Conservation (phyloP, 2,329 filamentous ascomycete genomes). For the Corynespora cassiicola region DNA sequence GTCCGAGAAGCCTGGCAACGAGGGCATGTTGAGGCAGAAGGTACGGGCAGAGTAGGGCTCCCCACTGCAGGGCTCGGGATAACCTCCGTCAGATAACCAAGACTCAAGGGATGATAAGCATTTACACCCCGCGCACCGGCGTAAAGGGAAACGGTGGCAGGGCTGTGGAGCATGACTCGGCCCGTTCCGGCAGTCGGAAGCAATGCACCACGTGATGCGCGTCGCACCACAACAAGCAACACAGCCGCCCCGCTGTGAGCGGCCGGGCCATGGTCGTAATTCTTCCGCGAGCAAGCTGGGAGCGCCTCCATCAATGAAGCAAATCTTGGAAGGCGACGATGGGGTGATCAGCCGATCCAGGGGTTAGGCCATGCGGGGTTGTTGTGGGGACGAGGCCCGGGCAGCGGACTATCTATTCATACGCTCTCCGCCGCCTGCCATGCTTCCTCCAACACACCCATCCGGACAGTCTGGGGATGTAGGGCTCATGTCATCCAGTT, state of each 20-base stretch:
- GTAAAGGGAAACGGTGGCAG: too few relatives aligned
- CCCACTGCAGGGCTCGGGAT: background rate
- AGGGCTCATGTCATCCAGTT: slow-evolving; percentile 35
- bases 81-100: too few relatives aligned
- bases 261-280: slow-evolving; percentile 8
- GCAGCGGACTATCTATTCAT: slow-evolving; percentile 30
- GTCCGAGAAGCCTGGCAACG: slow-evolving; percentile 34
- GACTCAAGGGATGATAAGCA: too few relatives aligned
- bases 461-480: slow-evolving; percentile 22
- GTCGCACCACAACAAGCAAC: slow-evolving; percentile 7
- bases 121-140: too few relatives aligned
- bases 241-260: slow-evolving; percentile 12
- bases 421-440: slow-evolving; percentile 26
- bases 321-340: slow-evolving; percentile 2
- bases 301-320: too few relatives aligned
- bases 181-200: too few relatives aligned
- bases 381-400: slow-evolving; percentile 24
- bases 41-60: background rate
- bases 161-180: too few relatives aligned
- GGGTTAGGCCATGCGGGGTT: slow-evolving; percentile 29
- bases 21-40: slow-evolving; percentile 39
- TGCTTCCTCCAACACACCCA: slow-evolving; percentile 21
- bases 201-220: background rate
- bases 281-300: too few relatives aligned
- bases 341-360: slow-evolving; percentile 23